Evolutionary conservation across 2,329 filamentous ascomycete species (phyloP).

Genomic region (Pseudogymnoascus sp.): DNA sequence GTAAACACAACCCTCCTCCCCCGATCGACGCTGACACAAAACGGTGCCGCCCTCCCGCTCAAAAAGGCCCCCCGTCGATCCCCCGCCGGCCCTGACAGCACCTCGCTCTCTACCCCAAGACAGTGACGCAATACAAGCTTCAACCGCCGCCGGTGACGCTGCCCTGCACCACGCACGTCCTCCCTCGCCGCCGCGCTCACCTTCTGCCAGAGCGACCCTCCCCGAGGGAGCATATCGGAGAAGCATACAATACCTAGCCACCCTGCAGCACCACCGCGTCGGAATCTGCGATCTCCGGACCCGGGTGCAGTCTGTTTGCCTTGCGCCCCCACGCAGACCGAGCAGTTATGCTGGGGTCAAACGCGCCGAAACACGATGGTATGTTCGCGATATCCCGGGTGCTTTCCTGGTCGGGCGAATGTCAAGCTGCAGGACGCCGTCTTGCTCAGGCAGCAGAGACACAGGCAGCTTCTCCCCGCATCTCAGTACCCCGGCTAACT

Average conservation of each 20-base stretch:
- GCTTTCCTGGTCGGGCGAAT: neutral
- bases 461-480: neutral
- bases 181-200: neutral
- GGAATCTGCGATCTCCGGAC: neutral
- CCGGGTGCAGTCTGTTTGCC: neutral
- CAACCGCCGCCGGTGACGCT: neutral
- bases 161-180: neutral
- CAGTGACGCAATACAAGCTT: neutral
- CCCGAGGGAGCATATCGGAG: neutral
- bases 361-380: slow-evolving; percentile 5
- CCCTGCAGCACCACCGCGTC: neutral
- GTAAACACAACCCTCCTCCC: neutral
- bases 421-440: neutral
- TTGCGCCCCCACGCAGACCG: neutral
- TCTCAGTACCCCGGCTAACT: neutral
- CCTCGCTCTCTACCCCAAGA: neutral
- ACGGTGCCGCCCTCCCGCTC: neutral
- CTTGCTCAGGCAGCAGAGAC: neutral
- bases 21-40: neutral
- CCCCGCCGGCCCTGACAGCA: neutral
- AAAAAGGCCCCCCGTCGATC: neutral
- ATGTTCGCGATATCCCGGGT: neutral
- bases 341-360: slow-evolving; percentile 7
- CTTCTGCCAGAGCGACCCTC: neutral
- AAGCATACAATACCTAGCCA: neutral